Evolutionary conservation across 139 green algal genomes (phyloP).

Genomic region (Pleodorina starrii): DNA sequence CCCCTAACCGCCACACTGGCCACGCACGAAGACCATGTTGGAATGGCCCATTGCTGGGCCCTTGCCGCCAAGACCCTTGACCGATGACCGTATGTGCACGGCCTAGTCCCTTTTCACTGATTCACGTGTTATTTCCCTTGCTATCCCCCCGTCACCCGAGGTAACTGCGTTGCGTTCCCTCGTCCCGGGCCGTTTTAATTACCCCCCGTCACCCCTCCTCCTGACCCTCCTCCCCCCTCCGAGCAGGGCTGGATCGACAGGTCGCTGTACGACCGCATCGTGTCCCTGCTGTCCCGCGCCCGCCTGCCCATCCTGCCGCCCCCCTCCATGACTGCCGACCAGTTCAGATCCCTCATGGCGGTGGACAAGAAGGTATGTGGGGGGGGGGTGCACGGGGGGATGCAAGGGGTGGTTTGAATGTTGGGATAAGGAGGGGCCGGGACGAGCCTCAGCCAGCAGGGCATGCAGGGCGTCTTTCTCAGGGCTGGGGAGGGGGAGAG

Average conservation of each 20-base stretch:
- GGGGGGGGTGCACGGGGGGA: background rate
- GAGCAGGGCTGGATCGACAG: conserved; percentile 93
- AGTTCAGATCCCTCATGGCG: conserved; percentile 94
- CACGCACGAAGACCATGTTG: too few relatives aligned
- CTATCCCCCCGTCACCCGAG: background rate
- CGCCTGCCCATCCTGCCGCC: conserved; percentile 83
- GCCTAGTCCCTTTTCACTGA: background rate
- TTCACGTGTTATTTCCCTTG: background rate
- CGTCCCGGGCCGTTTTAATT: background rate
- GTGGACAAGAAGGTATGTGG: conserved; percentile 97
- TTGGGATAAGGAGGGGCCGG: too few relatives aligned
- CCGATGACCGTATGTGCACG: background rate
- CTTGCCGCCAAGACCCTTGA: background rate
- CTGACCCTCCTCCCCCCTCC: too few relatives aligned
- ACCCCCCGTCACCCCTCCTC: background rate
- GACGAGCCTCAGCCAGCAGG: background rate
- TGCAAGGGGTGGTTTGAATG: too few relatives aligned
- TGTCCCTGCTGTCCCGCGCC: conserved; percentile 75
- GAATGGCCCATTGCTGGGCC: too few relatives aligned
- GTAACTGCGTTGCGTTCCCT: background rate
- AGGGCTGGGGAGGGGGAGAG: background rate
- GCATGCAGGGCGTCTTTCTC: background rate
- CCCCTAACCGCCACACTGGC: too few relatives aligned
- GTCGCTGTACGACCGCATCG: conserved; percentile 77
- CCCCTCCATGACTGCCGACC: conserved; percentile 66